Evolutionary conservation across 768 basidiomycete genomes (phyloP), one percentile per base, ranked within the genome.

Genomic region (Erythrobasidium yunnanense): DNA sequence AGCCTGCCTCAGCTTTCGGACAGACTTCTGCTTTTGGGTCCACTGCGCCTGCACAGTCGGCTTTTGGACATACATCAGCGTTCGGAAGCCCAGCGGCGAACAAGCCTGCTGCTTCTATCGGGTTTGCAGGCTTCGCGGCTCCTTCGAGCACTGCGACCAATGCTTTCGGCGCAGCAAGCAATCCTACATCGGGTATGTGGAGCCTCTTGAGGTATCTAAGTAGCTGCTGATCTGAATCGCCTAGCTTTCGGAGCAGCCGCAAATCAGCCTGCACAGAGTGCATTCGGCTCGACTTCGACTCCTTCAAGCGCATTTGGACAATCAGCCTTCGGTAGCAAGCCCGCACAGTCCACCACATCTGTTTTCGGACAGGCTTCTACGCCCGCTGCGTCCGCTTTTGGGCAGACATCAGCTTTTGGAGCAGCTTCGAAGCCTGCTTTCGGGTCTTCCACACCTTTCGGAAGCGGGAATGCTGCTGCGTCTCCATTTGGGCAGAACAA

Each of bases 161-260:
- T 5, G 35, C 57, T 49, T 60, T 60, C 32, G 57, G 57, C 47
- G 25, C 62, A 6, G 51, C 57, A 49, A n/a, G n/a, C n/a, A n/a
- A n/a, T n/a, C n/a, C n/a, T n/a, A n/a, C n/a, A n/a, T n/a, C n/a
- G n/a, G n/a, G n/a, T n/a, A n/a, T n/a, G n/a, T n/a, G n/a, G n/a
- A n/a, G n/a, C n/a, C n/a, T n/a, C n/a, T n/a, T n/a, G n/a, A n/a
- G n/a, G n/a, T n/a, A n/a, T n/a, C n/a, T n/a, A n/a, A n/a, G n/a
- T n/a, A n/a, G n/a, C n/a, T n/a, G n/a, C n/a, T 45, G 22, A 15
- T 45, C 42, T 20, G 42, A 15, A 45, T 52, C 33, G 29, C 20
- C 27, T 27, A 29, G 51, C 51, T 17, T 20, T 32, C 15, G 51
- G 27, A 29, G 51, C 51, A 22, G 5, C 6, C 18, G 20, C 51